These are phyloP conservation scores for Endoconidiophora laricicola DNA, from an alignment of 2,329 filamentous ascomycete genomes.

Conservation along the genomic window DNA sequence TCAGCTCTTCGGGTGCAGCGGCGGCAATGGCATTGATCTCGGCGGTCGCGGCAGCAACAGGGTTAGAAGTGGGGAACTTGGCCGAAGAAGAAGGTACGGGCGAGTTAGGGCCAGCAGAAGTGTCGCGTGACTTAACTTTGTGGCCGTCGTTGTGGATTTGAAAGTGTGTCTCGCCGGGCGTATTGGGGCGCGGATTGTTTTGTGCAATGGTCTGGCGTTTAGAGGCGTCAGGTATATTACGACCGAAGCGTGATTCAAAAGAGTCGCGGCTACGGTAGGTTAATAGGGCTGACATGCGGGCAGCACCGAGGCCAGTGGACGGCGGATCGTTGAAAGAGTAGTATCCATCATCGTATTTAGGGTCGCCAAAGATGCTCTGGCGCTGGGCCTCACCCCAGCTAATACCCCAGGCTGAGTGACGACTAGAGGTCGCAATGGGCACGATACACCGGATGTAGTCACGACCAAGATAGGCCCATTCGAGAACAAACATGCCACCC, in stretches of 20 bases:
- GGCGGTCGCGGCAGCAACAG: constrained; percentile 11
- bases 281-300: constrained; percentile 88
- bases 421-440: constrained; percentile 69
- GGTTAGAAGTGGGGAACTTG: constrained; percentile 14
- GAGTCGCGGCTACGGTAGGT: constrained; percentile 95
- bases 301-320: constrained; percentile 71
- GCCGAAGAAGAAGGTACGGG: constrained; percentile 16
- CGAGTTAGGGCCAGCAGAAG: constrained; percentile 20
- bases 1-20: constrained; percentile 16
- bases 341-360: constrained; percentile 96
- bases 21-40: constrained; percentile 16
- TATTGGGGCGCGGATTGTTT: constrained; percentile 40
- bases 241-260: constrained; percentile 86
- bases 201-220: constrained; percentile 64
- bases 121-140: constrained; percentile 40
- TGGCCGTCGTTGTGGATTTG: constrained; percentile 74
- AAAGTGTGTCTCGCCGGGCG: constrained; percentile 56
- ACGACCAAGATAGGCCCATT: constrained; percentile 82
- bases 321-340: constrained; percentile 80
- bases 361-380: constrained; percentile 92
- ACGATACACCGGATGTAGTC: constrained; percentile 69
- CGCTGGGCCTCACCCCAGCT: constrained; percentile 81
- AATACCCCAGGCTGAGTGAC: constrained; percentile 79
- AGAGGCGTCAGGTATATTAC: constrained; percentile 76
- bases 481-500: constrained; percentile 78